Percentiles rank a stretch among this genome's conserved stretches.
Conservation (phyloP, 208 protist species). For the Wallacemonas sp. region DNA sequence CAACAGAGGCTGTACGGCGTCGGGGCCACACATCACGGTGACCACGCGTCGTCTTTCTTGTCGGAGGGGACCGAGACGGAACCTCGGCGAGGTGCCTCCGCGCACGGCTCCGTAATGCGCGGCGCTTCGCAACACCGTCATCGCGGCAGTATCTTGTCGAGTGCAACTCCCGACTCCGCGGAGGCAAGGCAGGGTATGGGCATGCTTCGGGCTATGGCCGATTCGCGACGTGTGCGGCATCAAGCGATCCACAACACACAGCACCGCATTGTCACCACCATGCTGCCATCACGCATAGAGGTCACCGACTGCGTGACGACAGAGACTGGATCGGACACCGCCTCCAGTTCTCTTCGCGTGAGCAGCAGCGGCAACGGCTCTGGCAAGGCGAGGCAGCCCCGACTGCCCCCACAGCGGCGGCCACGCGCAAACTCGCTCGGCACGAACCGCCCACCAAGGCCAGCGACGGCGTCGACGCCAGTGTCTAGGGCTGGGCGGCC, state of each 20-base stretch:
- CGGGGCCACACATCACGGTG: slow-evolving; percentile 6
- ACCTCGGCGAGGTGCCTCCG: no score
- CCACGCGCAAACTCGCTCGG: no score
- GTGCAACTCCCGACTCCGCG: not conserved
- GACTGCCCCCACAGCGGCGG: slow-evolving; percentile 8
- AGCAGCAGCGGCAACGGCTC: not conserved
- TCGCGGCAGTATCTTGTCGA: not conserved
- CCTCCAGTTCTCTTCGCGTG: no score
- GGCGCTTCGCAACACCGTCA: no score
- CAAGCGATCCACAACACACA: not conserved
- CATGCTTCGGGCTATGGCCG: not conserved
- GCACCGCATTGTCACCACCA: slow-evolving; percentile 49
- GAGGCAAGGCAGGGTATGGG: not conserved
- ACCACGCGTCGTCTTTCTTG: no score
- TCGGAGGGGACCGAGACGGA: no score
- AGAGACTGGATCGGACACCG: no score
- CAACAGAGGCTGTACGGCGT: slow-evolving; percentile 24
- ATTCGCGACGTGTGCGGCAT: slow-evolving; percentile 21
- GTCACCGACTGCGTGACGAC: slow-evolving; percentile 21
- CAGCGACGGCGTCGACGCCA: no score
- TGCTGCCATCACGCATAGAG: slow-evolving; percentile 49
- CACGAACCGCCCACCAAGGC: no score
- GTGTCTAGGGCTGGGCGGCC: no score
- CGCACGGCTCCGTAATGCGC: no score
- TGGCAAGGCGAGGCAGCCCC: not conserved